Base-by-base conservation (phyloP, 129 eudicot species). In the Lactuca sativa region DNA sequence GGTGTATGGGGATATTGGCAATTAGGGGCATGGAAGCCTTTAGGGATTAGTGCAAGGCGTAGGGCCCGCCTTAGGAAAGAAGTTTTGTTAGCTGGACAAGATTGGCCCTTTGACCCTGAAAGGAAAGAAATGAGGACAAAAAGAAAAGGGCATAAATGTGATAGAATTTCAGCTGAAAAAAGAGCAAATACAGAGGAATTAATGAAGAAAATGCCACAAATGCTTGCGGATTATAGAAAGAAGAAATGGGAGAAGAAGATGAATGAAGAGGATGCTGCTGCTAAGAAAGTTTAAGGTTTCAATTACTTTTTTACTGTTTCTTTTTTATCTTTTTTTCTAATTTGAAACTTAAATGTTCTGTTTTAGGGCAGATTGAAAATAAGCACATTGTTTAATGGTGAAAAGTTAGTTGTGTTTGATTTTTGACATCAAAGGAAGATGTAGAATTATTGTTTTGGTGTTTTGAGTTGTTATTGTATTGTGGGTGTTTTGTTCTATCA, bases 171-270 rank as follows among this genome's bases (percentile, higher is more conserved):
- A 1, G 96, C 96, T 2, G 96, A 88, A 59, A 89, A 92, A 57
- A 72, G 96, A 40, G 95, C 81, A 5, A 72, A 82, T 12, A 92
- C 96, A 0, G 96, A 89, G 71, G 89, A 80, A 31, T 70, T 89
- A 51, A 92, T 92, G 98, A 74, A 84, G 83, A 85, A 82, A 62
- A 92, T 92, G 98, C 95, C 98, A 15, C 79, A 78, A n/a, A 82
- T 80, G 95, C 75, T 89, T 68, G 95, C 92, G 0, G 97, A 88
- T 66, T 92, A 84, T 62, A 52, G 81, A 82, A 92, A 84, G 87
- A 86, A 86, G 64, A 92, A 73, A 66, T 92, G 98, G 98, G 96
- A 88, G 86, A 82, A 77, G 85, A 92, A 92, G 88, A 89, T 92
- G 98, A 86, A 86, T 41, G 91, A 81, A 74, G 98, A 92, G 74